Base-by-base conservation (phyloP, 169 alveolate species). In the Cryptosporidium xiaoi region DNA sequence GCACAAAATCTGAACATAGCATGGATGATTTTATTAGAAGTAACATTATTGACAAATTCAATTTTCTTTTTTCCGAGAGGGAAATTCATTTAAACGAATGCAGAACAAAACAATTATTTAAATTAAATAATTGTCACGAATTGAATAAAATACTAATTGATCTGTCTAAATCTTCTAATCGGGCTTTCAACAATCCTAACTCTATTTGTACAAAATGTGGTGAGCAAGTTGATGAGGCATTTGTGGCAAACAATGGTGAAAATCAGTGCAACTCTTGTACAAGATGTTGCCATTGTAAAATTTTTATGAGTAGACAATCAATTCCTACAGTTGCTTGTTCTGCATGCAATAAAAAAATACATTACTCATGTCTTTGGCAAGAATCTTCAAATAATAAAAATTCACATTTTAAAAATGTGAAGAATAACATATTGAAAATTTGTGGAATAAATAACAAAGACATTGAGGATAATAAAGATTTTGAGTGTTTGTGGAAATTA, bases 291-390 rank as follows among this genome's bases (percentile, higher is more conserved):
- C 24, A 56, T 53, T 69, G 83, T 69, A 34, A 44, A 12, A 46
- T 50, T 16, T 33, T n/a, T 18, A 53, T 69, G 66, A 55, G 20
- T 10, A 50, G 34, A 2, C n/a, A 13, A 56, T 31, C n/a, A 7
- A 53, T 55, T 16, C 87, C 87, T 10, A 33, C 56, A 15, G 34
- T 77, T 40, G 8, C 29, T 15, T 77, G 87, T 62, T 8, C 8
- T 36, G 16, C 15, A 20, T 77, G 87, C n/a, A 77, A 29, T 24
- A 77, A 77, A 62, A 60, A 13, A 77, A 71, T 33, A 20, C 87
- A 77, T 62, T 77, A 77, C 56, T 29, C 71, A 27, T 77, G 87
- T 48, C 44, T 77, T 18, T 77, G 87, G 87, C 16, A 60, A 20
- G 71, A 77, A 18, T 40, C 33, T 60, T 46, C 69, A 29, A 34